A percentile compares a stretch with the other conserved stretches of the same genome.
Evolutionary conservation across 805 yeast species (phyloP).

Genomic region (Candida vaughaniae): DNA sequence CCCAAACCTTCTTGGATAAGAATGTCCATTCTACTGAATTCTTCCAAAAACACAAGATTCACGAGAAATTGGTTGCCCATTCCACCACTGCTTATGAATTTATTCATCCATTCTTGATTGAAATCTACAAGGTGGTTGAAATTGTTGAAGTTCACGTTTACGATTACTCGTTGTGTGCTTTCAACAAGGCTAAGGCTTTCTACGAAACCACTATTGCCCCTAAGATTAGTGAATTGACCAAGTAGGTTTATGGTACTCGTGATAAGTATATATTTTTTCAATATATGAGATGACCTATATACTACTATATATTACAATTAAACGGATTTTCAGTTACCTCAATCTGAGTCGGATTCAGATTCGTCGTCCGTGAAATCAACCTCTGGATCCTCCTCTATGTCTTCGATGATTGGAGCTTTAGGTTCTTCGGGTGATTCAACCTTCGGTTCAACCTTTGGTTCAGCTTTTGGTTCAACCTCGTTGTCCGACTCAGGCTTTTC

Average conservation of each 20-base stretch:
- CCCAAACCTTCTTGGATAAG: conserved; percentile 30
- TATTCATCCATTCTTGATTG: conserved; percentile 31
- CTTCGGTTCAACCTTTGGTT: conserved; percentile 11
- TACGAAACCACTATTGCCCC: conserved; percentile 22
- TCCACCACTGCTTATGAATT: conserved; percentile 11
- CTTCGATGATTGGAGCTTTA: conserved; percentile 2
- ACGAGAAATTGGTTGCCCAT: conserved; percentile 24
- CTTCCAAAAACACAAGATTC: conserved; percentile 32
- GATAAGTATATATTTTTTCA: neutral
- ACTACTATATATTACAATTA: neutral
- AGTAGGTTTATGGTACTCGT: too few species aligned
- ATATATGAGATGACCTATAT: neutral
- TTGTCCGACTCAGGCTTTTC: conserved; percentile 36
- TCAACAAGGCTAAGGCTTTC: conserved; percentile 18
- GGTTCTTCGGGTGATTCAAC: neutral
- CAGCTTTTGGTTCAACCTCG: conserved; percentile 61
- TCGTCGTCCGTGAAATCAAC: conserved; percentile 1
- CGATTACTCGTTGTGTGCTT: conserved; percentile 20
- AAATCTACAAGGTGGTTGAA: conserved; percentile 35
- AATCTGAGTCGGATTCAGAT: neutral
- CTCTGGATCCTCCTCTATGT: conserved; percentile 3
- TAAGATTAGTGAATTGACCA: conserved; percentile 6
- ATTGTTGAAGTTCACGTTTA: conserved; percentile 30
- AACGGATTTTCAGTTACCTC: too few species aligned
- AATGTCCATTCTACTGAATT: conserved; percentile 38